These are phyloP conservation scores for Tetracladium marchalianum DNA, from an alignment of 495 filamentous ascomycete genomes.

Conservation along the genomic window DNA sequence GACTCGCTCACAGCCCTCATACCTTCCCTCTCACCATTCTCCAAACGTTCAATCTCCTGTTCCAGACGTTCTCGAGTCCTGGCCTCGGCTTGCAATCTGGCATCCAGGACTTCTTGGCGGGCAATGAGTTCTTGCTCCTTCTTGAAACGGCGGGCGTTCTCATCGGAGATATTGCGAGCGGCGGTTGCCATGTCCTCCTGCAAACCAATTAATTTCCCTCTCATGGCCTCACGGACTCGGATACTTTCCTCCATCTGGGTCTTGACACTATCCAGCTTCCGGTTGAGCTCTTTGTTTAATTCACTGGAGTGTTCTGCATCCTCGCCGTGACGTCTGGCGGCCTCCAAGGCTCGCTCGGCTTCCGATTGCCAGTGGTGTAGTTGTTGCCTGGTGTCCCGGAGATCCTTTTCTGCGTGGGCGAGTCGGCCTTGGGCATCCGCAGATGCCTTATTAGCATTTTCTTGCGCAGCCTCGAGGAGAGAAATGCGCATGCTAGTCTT, in stretches of 20 bases:
- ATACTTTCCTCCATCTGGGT: conserved; percentile 76
- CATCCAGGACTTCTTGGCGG: conserved; percentile 69
- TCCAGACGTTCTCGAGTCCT: conserved; percentile 71
- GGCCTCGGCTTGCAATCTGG: conserved; percentile 65
- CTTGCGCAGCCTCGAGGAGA: conserved; percentile 51
- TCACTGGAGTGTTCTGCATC: conserved; percentile 39
- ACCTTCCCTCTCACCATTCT: conserved; percentile 63
- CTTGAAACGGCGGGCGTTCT: conserved; percentile 65
- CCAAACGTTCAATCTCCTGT: conserved; percentile 63
- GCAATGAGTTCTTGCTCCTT: conserved; percentile 64
- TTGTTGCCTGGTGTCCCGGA: conserved; percentile 38
- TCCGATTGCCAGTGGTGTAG: conserved; percentile 39
- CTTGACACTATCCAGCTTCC: conserved; percentile 17
- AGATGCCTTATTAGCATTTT: conserved; percentile 53
- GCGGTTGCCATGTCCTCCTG: conserved; percentile 76
- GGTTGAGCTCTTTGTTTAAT: conserved; percentile 40
- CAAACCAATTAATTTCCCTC: conserved; percentile 67
- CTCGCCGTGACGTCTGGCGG: conserved; percentile 19
- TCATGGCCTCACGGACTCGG: conserved; percentile 64
- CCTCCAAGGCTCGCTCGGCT: conserved; percentile 19
- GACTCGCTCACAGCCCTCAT: conserved; percentile 44
- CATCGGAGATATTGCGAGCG: conserved; percentile 65
- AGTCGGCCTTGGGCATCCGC: conserved; percentile 49
- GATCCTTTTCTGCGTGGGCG: conserved; percentile 35
- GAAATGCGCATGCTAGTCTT: conserved; percentile 49